These are phyloP conservation scores for Lipomyces chichibuensis DNA, from an alignment of 805 yeast genomes.

Conservation along the genomic window DNA sequence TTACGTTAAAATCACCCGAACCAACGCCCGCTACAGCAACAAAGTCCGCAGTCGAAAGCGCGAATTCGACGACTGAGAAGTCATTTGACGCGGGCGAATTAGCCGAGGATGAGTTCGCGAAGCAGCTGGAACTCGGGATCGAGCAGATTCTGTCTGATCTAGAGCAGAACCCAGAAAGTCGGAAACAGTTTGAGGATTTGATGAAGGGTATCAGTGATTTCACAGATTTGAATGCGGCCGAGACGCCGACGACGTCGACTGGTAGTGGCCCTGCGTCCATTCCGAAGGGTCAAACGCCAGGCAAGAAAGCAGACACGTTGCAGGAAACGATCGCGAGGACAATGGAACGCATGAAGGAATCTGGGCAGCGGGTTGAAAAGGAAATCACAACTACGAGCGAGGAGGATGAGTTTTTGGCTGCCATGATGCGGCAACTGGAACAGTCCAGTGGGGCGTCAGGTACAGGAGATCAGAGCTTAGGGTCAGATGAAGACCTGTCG, in stretches of 20 bases:
- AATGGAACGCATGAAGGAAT: constrained; percentile 73
- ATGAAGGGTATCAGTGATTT: constrained; percentile 40
- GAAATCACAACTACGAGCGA: constrained; percentile 45
- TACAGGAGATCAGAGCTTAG: constrained; percentile 51
- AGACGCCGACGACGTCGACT: background rate
- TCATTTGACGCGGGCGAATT: background rate
- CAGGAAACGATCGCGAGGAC: constrained; percentile 80
- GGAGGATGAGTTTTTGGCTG: constrained; percentile 58
- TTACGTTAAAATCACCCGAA: constrained; percentile 38
- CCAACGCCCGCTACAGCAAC: constrained; percentile 2
- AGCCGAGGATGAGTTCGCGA: constrained; percentile 46
- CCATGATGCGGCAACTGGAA: constrained; percentile 65
- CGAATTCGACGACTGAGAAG: background rate
- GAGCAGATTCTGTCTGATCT: constrained; percentile 54
- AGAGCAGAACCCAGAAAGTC: constrained; percentile 57
- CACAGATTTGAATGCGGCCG: background rate
- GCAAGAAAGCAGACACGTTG: constrained; percentile 45
- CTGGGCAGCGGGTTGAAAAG: constrained; percentile 72
- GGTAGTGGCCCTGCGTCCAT: constrained; percentile 8
- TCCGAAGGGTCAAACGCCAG: constrained; percentile 35
- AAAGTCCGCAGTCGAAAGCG: background rate
- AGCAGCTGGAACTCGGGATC: constrained; percentile 46
- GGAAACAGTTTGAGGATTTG: constrained; percentile 55
- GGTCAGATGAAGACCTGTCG: constrained; percentile 60
- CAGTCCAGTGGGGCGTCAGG: constrained; percentile 39